Conservation (phyloP, 108 stramenopile species). For the Hondaea fermentalgiana region DNA sequence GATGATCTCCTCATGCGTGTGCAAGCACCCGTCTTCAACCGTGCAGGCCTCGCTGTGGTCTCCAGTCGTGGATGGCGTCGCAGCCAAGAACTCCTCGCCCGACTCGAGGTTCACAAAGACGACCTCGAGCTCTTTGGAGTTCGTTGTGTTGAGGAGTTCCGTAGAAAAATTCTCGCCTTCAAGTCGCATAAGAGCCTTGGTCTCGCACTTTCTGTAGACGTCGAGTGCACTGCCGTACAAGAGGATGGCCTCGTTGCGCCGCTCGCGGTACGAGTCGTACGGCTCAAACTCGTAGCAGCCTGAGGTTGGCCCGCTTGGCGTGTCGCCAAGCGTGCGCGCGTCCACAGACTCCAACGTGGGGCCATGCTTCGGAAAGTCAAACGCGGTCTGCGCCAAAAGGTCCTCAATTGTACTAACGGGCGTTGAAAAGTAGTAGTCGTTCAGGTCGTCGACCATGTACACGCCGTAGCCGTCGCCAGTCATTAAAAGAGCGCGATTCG, state of each 20-base stretch:
- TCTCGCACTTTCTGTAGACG: not conserved
- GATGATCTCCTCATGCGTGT: not conserved
- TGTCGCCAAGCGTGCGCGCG: not conserved
- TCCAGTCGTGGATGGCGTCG: not conserved
- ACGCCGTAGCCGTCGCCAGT: not conserved
- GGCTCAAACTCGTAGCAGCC: not conserved
- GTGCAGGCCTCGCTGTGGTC: not conserved
- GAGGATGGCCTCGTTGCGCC: not conserved
- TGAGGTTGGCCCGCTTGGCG: not conserved
- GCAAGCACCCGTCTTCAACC: not conserved
- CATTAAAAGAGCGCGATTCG: not conserved
- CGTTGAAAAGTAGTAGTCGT: not conserved
- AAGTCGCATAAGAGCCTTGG: not conserved
- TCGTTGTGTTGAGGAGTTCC: not conserved
- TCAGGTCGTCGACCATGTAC: not conserved
- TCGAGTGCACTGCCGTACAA: not conserved
- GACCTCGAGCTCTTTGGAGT: not conserved
- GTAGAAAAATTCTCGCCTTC: not conserved
- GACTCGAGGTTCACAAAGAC: not conserved
- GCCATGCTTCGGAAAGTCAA: not conserved
- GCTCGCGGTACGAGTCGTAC: not conserved
- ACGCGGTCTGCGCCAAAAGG: not conserved
- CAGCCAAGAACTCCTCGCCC: not conserved
- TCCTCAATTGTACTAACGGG: not conserved
- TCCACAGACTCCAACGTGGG: not conserved